These are phyloP conservation scores for Rhinocladiella similis DNA, from an alignment of 2,329 filamentous ascomycete genomes.

Conservation along the genomic window DNA sequence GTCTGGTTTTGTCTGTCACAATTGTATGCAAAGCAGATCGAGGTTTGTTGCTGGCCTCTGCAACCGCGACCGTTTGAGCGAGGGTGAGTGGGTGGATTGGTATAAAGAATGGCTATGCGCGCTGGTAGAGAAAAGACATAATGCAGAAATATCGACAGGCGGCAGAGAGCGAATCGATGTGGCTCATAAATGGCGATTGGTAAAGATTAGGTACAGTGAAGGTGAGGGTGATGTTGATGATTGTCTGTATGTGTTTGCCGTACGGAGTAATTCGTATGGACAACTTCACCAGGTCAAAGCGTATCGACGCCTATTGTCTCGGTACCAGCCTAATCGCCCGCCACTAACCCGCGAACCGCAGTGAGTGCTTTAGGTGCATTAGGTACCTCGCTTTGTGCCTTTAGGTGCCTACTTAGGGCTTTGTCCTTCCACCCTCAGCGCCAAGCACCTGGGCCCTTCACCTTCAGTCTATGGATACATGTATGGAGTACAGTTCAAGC, in stretches of 20 bases:
- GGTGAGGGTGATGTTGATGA: background rate
- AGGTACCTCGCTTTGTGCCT: too few species aligned
- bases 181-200: background rate
- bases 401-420: too few species aligned
- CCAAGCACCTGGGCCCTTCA: too few species aligned
- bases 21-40: background rate
- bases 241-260: background rate
- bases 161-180: background rate
- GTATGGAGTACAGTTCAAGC: too few species aligned
- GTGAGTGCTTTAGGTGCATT: background rate
- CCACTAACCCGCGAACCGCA: too few species aligned
- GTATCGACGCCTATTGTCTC: too few species aligned
- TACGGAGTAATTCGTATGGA: too few species aligned
- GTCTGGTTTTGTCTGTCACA: background rate
- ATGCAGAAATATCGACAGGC: background rate
- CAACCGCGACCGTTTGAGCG: conserved; percentile 19
- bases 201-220: background rate
- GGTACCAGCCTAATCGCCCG: too few species aligned
- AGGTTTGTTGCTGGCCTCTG: conserved; percentile 16
- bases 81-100: background rate
- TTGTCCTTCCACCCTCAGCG: too few species aligned
- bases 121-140: conserved; percentile 1
- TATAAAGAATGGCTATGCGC: background rate
- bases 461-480: too few species aligned
- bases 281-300: too few species aligned